Conservation (phyloP, 371 early-diverging fungal species). For the Rhizomucor miehei region DNA sequence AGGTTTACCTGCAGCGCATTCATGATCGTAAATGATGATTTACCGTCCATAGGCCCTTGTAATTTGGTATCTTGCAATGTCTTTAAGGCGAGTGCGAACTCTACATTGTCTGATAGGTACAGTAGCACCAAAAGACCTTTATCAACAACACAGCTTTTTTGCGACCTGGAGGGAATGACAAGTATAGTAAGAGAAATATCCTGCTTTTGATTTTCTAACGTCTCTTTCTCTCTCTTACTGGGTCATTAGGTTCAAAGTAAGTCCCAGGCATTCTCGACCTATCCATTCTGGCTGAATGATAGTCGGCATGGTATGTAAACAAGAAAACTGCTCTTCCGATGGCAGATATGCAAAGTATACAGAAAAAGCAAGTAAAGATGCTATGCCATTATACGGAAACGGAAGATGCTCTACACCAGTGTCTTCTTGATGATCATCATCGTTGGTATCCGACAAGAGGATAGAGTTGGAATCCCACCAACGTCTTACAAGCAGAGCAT, state of each 20-base stretch:
- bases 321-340: not conserved
- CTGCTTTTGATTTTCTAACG: not conserved
- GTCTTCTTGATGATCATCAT: not conserved
- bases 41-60: not conserved
- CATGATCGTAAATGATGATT: not conserved
- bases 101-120: slow-evolving; percentile 7
- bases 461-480: not conserved
- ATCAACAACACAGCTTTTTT: slow-evolving; percentile 2
- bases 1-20: slow-evolving; percentile 15
- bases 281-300: slow-evolving; percentile 11
- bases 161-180: not conserved
- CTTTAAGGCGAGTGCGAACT: not conserved
- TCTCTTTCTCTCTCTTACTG: slow-evolving; percentile 3
- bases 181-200: not conserved
- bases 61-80: not conserved
- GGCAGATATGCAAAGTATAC: slow-evolving; percentile 9
- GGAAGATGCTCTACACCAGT: slow-evolving; percentile 1
- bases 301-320: slow-evolving; percentile 3
- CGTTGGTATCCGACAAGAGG: no score
- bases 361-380: slow-evolving; percentile 11
- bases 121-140: slow-evolving; percentile 12
- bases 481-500: slow-evolving; percentile 1
- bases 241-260: slow-evolving; percentile 3
- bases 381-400: slow-evolving; percentile 10
- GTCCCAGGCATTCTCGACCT: slow-evolving; percentile 10